A percentile compares a stretch with the other conserved stretches of the same genome.
Evolutionary conservation across 2,329 filamentous ascomycete species (phyloP).

Genomic region (Colletotrichum eleusines): DNA sequence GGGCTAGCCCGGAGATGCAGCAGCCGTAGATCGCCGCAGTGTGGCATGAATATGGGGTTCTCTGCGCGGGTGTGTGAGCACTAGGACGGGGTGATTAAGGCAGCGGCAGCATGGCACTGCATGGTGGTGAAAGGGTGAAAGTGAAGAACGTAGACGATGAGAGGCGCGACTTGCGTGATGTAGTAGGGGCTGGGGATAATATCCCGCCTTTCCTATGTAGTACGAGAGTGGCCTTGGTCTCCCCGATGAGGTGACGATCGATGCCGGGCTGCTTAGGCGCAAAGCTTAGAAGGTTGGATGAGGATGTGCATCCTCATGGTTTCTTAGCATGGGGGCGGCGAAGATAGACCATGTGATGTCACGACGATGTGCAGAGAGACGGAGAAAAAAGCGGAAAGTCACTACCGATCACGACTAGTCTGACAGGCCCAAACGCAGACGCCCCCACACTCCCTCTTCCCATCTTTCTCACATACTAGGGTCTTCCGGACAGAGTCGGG

Average conservation of each 20-base stretch:
- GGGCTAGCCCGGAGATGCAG: background rate
- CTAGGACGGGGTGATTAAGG: constrained; percentile 17
- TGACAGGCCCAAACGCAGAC: background rate
- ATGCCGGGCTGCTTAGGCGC: background rate
- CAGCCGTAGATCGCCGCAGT: background rate
- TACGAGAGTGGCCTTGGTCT: background rate
- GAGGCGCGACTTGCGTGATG: constrained; percentile 16
- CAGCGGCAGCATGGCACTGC: constrained; percentile 11
- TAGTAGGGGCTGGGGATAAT: constrained; percentile 32
- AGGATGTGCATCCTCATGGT: background rate
- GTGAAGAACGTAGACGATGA: background rate
- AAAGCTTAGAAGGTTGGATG: background rate
- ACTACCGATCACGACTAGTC: background rate
- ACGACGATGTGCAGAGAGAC: constrained; percentile 13
- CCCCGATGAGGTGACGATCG: background rate
- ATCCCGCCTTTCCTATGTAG: constrained; percentile 20
- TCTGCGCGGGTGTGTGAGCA: constrained; percentile 10
- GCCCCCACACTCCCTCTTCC: background rate
- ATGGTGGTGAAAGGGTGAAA: constrained; percentile 3
- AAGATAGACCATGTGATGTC: constrained; percentile 7
- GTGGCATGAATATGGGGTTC: constrained; percentile 14
- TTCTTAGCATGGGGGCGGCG: background rate
- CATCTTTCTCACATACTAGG: no score
- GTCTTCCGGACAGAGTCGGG: background rate
- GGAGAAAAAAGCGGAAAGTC: background rate